These are phyloP conservation scores for Trifolium subterraneum DNA, from an alignment of 306 rosid species.

Conservation along the genomic window DNA sequence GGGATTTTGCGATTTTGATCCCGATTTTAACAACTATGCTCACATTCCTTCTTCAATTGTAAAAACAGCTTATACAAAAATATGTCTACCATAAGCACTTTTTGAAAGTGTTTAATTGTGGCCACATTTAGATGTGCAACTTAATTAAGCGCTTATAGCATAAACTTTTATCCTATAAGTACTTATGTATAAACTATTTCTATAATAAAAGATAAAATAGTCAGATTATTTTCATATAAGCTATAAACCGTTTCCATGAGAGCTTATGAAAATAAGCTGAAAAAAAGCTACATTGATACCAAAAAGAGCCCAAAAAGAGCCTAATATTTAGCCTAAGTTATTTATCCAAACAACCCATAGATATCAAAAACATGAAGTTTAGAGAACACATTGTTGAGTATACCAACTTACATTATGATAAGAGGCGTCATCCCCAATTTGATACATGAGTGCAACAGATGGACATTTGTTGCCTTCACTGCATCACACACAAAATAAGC, in stretches of 20 bases:
- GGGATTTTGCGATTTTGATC: no score
- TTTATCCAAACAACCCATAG: neutral
- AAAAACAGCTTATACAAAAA: neutral
- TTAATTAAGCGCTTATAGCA: neutral
- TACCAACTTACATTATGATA: slow-evolving; percentile 74
- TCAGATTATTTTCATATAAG: neutral
- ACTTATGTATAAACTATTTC: neutral
- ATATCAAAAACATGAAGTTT: neutral
- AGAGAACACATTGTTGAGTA: slow-evolving; percentile 13
- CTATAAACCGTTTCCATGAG: neutral
- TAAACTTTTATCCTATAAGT: neutral
- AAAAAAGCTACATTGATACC: no score
- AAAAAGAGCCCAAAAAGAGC: no score
- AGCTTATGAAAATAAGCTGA: neutral
- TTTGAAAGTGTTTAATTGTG: neutral
- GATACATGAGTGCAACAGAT: slow-evolving; percentile 95
- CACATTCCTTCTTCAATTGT: neutral
- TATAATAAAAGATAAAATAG: neutral
- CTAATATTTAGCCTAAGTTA: no score
- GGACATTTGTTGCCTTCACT: slow-evolving; percentile 80
- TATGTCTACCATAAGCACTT: neutral
- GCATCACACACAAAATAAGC: slow-evolving; percentile 40
- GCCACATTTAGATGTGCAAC: neutral
- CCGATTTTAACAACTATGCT: no score
- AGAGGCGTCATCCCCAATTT: slow-evolving; percentile 76